Evolutionary conservation across 2,329 filamentous ascomycete genomes (phyloP).

Genomic region (Aspergillus sojae): DNA sequence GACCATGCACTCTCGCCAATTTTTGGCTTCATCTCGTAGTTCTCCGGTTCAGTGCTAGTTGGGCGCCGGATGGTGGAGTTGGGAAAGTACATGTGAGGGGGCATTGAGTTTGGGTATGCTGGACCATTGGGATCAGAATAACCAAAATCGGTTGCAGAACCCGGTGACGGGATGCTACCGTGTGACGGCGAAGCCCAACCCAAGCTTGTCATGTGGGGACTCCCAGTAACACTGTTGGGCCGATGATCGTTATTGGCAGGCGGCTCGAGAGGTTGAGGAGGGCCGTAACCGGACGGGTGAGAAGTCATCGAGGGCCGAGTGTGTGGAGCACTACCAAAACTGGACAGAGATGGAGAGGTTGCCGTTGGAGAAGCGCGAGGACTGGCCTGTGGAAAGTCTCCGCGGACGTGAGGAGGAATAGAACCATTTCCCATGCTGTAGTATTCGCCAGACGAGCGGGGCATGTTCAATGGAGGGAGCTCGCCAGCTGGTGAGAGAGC

Average conservation of each 20-base stretch:
- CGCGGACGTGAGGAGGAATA: constrained; percentile 79
- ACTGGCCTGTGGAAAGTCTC: constrained; percentile 71
- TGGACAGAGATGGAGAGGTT: constrained; percentile 66
- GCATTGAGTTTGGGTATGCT: constrained; percentile 47
- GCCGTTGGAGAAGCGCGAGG: constrained; percentile 65
- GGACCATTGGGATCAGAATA: constrained; percentile 73
- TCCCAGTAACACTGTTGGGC: constrained; percentile 73
- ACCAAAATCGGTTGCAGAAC: constrained; percentile 71
- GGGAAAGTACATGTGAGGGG: constrained; percentile 72
- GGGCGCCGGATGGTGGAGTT: constrained; percentile 70
- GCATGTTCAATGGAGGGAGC: constrained; percentile 70
- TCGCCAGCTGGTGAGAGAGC: constrained; percentile 81
- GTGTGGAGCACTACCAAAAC: constrained; percentile 56
- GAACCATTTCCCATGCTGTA: constrained; percentile 75
- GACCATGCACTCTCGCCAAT: constrained; percentile 41
- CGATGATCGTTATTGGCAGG: constrained; percentile 77
- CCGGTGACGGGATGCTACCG: constrained; percentile 70
- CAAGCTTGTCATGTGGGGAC: constrained; percentile 79
- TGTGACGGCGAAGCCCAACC: constrained; percentile 88
- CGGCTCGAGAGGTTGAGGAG: constrained; percentile 79
- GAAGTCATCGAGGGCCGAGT: constrained; percentile 71
- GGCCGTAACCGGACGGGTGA: constrained; percentile 80
- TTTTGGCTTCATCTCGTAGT: constrained; percentile 64
- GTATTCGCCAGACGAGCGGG: constrained; percentile 69
- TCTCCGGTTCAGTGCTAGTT: constrained; percentile 72